Percentiles rank a stretch among this genome's conserved stretches.
Evolutionary conservation across 345 rosid genomes (phyloP).

Genomic region (Bruguiera gymnorhiza): DNA sequence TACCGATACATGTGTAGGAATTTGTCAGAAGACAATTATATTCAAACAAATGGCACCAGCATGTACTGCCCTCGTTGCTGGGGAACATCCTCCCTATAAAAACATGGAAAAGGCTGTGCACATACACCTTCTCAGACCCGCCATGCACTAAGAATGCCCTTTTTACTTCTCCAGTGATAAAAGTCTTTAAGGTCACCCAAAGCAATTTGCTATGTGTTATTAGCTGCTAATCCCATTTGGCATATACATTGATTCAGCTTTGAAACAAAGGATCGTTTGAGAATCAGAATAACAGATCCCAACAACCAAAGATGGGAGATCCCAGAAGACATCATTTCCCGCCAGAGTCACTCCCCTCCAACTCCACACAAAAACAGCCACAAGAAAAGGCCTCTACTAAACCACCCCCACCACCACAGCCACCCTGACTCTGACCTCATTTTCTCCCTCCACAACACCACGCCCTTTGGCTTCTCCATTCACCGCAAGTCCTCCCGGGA

Average conservation of each 20-base stretch:
- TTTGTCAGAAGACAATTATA: no score
- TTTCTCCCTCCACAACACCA: constrained; percentile 51
- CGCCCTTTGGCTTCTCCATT: constrained; percentile 61
- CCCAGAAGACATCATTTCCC: constrained; percentile 40
- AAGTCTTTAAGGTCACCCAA: background rate
- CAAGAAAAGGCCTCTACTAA: background rate
- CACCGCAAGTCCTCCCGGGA: constrained; percentile 60
- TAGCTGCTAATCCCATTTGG: background rate
- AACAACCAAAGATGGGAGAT: constrained; percentile 22
- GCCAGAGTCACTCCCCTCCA: constrained; percentile 16
- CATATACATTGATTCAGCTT: constrained; percentile 6
- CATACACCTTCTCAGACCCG: no score
- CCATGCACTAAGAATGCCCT: no score
- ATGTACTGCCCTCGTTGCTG: no score
- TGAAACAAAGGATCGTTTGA: constrained; percentile 13
- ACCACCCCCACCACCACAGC: constrained; percentile 4
- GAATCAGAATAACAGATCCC: constrained; percentile 21
- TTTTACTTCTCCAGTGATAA: no score
- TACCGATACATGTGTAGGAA: no score
- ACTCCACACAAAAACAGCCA: background rate
- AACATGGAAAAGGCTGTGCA: no score
- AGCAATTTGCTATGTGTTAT: background rate
- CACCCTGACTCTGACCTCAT: constrained; percentile 48
- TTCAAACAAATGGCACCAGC: no score
- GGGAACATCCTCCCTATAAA: no score